Evolutionary conservation across 257 asterid species (phyloP), one percentile per base, ranked within the genome.

Genomic region (Schizonepeta tenuifolia): DNA sequence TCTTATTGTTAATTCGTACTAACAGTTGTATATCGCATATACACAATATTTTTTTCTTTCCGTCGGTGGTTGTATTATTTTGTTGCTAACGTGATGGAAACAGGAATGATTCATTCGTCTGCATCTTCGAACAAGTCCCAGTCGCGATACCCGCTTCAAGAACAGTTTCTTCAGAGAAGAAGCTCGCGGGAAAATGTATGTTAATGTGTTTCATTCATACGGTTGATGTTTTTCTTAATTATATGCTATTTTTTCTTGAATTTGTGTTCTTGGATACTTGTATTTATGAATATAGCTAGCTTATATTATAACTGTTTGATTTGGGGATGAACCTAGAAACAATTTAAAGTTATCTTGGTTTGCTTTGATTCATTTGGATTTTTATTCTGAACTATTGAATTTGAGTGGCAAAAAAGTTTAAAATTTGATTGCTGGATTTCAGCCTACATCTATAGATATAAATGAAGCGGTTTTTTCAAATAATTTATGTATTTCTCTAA

Each of bases 131-230:
- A 46, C 82, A 85, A 85, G 83, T 55, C 82, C 22, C 86, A 61
- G 65, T 82, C 91, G n/a, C 82, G 96, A 46, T 76, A 38, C 74
- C 98, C 96, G 35, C 96, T 91, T n/a, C 94, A 87, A 78, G 96
- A 92, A 64, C 92, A 84, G 71, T 62, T 69, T 76, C 84, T 86
- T 47, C 95, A 84, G 13, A 80, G 86, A 67, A 88, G 79, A 79
- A 82, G 57, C 69, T 91, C 96, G 2, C 75, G 86, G 64, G 96
- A 93, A 54, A 89, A 91, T 47, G 98, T 93, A 86, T 33, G 86
- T 51, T 40, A 20, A 33, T 72, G 18, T 26, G 9, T 65, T 43
- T n/a, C 66, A 26, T 50, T 1, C 47, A 9, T 38, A n/a, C 18
- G 2, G 36, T 22, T 36, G 53, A 59, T 15, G 70, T 44, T 31